These are phyloP conservation scores for Cajanus cajan DNA, from an alignment of 306 rosid genomes.

Conservation along the genomic window DNA sequence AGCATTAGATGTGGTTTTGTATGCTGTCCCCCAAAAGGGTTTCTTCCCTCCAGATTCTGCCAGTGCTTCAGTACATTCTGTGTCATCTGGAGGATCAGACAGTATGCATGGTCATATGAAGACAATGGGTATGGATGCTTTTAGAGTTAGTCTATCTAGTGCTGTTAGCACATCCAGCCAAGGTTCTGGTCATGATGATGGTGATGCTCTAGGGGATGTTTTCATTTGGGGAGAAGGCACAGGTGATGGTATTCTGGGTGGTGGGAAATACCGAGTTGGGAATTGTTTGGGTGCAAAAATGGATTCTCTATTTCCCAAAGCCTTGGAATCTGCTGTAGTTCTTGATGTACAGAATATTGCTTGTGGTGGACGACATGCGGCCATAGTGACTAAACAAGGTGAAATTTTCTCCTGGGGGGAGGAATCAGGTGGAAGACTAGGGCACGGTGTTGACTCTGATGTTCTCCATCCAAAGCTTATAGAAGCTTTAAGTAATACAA, in stretches of 20 bases:
- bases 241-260: constrained; percentile 94
- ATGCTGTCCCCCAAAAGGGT: constrained; percentile 84
- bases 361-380: constrained; percentile 94
- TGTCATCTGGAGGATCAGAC: constrained; percentile 98
- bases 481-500: constrained; percentile 77
- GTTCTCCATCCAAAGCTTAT: constrained; percentile 90
- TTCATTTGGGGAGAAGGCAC: constrained; percentile 97
- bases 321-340: constrained; percentile 92
- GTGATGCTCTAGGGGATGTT: constrained; percentile 98
- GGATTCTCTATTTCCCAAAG: constrained; percentile 91
- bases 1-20: constrained; percentile 79
- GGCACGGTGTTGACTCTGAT: constrained; percentile 97
- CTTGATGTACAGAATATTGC: constrained; percentile 96
- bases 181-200: constrained; percentile 99
- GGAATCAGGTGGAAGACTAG: constrained; percentile 98
- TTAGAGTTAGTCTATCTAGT: constrained; percentile 96
- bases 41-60: constrained; percentile 94
- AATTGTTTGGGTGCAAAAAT: constrained; percentile 59
- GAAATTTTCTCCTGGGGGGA: constrained; percentile 99
- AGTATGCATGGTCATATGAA: constrained; percentile 90
- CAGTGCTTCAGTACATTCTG: constrained; percentile 86
- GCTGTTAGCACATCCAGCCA: constrained; percentile 99
- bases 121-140: constrained; percentile 89
- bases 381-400: constrained; percentile 96
- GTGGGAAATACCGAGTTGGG: constrained; percentile 87